Base-by-base conservation (phyloP, 139 green algal species). In the Trebouxia sp. region DNA sequence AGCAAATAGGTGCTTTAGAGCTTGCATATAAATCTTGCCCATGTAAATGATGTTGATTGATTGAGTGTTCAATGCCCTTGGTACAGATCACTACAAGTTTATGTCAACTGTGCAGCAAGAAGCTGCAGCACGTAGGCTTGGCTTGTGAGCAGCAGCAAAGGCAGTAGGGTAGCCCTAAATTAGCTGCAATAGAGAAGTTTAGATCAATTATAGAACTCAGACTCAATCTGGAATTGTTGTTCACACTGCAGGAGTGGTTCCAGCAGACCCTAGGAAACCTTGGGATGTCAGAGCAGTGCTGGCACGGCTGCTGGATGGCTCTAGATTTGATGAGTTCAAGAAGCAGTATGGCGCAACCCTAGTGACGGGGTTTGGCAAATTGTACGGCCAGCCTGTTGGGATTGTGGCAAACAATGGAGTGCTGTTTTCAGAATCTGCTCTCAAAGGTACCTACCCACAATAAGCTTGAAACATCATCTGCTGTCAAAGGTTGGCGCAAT, bases 321-420 rank as follows among this genome's bases (percentile, higher is more conserved):
- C 83, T 35, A 47, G 88, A 9, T 96, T 98, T 83, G 87, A 97
- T 37, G 94, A 98, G 84, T 98, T 98, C 85, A 98, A 98, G 83
- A 82, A 83, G 48, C 88, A 90, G 74, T 98, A 97, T 58, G 95
- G 95, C 28, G 89, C 51, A 30, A 98, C 94, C 11, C 87, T 98
- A 10, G 90, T 98, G n/a, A 98, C 93, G 30, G 93, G 93, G 1
- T 97, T 95, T 84, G 93, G 91, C 43, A 79, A n/a, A 2, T 58
- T 97, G 9, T 94, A 92, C 56, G 94, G 94, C 28, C 82, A 85
- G 80, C 77, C 83, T 8, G 91, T 98, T n/a, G 95, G 95, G 6
- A 81, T 98, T 14, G 92, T 98, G 38, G 94, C 94, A 55, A 98
- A 98, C 91, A 94, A 96, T 66, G 95, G 95, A 78, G 84, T 98